Percentiles rank a stretch among this genome's conserved stretches.
Evolutionary conservation across 129 eudicot genomes (phyloP).

Genomic region (Flaveria robusta): DNA sequence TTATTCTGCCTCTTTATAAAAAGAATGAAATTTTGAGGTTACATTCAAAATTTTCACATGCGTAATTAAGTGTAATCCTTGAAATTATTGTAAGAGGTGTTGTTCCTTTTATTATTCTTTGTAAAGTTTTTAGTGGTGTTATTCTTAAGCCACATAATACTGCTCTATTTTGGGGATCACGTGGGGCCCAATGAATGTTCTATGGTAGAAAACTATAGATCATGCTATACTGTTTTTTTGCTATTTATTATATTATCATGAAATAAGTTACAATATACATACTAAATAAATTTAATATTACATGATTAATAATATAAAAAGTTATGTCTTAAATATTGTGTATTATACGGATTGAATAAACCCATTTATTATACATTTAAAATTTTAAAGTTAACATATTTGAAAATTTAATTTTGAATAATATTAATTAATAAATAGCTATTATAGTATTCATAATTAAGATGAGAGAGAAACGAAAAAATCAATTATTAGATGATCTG

Average conservation of each 20-base stretch:
- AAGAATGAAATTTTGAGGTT: slow-evolving; percentile 8
- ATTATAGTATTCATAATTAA: no score
- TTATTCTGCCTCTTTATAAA: slow-evolving; percentile 27
- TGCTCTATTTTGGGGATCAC: slow-evolving; percentile 21
- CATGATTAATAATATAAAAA: no score
- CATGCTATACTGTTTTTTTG: slow-evolving; percentile 3
- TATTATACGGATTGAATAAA: no score
- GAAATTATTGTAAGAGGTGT: slow-evolving; percentile 14
- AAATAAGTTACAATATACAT: no score
- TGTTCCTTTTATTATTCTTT: slow-evolving; percentile 15
- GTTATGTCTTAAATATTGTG: no score
- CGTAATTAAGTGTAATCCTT: slow-evolving; percentile 25
- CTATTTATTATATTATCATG: not conserved
- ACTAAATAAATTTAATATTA: no score
- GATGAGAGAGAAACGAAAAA: no score
- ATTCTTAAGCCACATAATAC: slow-evolving; percentile 20
- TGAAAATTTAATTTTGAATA: no score
- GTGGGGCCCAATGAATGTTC: slow-evolving; percentile 40
- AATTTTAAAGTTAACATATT: no score
- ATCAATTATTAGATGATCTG: no score
- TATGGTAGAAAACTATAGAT: slow-evolving; percentile 4
- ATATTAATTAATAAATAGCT: no score
- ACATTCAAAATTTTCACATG: slow-evolving; percentile 20
- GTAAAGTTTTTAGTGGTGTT: slow-evolving; percentile 18
- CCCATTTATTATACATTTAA: no score